Evolutionary conservation across 2,329 filamentous ascomycete species (phyloP).

Genomic region (Cladosporium sp.): DNA sequence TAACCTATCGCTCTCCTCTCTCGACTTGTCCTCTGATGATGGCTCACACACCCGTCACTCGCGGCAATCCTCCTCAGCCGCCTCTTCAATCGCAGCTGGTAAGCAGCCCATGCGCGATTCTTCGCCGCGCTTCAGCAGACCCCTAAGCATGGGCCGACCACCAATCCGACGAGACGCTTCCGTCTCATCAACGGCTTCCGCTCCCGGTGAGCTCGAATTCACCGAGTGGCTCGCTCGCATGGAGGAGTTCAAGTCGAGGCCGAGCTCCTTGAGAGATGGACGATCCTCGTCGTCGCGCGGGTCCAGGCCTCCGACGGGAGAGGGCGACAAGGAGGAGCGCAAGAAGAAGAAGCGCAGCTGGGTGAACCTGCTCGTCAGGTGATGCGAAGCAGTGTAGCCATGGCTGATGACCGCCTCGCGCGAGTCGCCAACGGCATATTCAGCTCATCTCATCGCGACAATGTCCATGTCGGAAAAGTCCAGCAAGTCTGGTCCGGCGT

Average conservation of each 20-base stretch:
- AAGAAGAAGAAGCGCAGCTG: constrained; percentile 19
- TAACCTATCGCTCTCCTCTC: constrained; percentile 8
- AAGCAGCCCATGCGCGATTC: constrained; percentile 6
- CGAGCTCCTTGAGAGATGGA: not conserved
- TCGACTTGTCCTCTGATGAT: constrained; percentile 8
- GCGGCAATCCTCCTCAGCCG: constrained; percentile 4
- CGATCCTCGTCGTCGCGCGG: not conserved
- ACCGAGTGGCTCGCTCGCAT: constrained; percentile 13
- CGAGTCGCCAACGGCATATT: not conserved
- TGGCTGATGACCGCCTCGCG: not conserved
- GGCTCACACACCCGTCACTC: constrained; percentile 6
- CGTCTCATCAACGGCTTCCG: not conserved
- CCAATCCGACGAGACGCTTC: not conserved
- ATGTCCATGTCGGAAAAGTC: not conserved
- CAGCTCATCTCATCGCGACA: not conserved
- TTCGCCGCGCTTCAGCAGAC: constrained; percentile 11
- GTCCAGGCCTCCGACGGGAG: not conserved
- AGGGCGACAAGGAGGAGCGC: constrained; percentile 10
- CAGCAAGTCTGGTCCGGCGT: not conserved
- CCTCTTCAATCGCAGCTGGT: constrained; percentile 4
- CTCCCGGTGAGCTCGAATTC: constrained; percentile 15
- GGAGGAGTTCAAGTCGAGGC: constrained; percentile 3
- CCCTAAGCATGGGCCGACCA: not conserved
- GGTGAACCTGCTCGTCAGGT: constrained; percentile 15
- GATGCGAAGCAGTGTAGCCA: not conserved